These are phyloP conservation scores for Penicillium odoratum DNA, from an alignment of 495 filamentous ascomycete genomes.

Conservation along the genomic window DNA sequence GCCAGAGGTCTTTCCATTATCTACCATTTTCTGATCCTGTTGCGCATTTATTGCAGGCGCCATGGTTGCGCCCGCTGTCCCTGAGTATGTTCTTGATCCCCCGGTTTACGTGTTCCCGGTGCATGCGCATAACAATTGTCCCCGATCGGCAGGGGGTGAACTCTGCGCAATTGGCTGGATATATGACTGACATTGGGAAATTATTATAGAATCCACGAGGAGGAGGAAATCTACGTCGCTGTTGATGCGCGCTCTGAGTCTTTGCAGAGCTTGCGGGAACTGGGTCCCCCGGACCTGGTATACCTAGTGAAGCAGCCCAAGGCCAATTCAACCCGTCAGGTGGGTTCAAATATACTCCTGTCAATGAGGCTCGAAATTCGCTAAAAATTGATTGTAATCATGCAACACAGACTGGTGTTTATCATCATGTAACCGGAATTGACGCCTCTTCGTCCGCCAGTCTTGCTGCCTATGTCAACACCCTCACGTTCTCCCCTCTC, in stretches of 20 bases:
- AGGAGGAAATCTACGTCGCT: conserved; percentile 80
- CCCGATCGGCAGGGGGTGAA: conserved; percentile 2
- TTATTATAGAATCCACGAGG: conserved; percentile 76
- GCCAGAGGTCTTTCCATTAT: background rate
- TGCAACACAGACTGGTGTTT: conserved; percentile 71
- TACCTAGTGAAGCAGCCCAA: conserved; percentile 87
- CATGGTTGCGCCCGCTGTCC: conserved; percentile 88
- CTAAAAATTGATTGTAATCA: conserved; percentile 12
- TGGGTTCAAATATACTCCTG: conserved; percentile 19
- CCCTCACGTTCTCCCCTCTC: conserved; percentile 83
- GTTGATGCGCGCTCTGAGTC: conserved; percentile 88
- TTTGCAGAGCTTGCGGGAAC: conserved; percentile 78
- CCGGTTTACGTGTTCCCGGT: conserved; percentile 37
- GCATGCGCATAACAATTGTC: conserved; percentile 29
- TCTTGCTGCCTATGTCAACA: conserved; percentile 97
- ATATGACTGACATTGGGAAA: conserved; percentile 22
- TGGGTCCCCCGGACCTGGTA: conserved; percentile 93
- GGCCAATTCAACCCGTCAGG: conserved; percentile 52
- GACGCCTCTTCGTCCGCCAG: conserved; percentile 97
- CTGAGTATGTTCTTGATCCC: conserved; percentile 65
- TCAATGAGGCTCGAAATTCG: background rate
- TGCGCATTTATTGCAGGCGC: conserved; percentile 39
- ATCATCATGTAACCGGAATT: conserved; percentile 97
- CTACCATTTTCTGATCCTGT: conserved; percentile 3
- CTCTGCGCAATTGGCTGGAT: conserved; percentile 10